Evolutionary conservation across 306 rosid genomes (phyloP).

Genomic region (Hippophae tibetana): DNA sequence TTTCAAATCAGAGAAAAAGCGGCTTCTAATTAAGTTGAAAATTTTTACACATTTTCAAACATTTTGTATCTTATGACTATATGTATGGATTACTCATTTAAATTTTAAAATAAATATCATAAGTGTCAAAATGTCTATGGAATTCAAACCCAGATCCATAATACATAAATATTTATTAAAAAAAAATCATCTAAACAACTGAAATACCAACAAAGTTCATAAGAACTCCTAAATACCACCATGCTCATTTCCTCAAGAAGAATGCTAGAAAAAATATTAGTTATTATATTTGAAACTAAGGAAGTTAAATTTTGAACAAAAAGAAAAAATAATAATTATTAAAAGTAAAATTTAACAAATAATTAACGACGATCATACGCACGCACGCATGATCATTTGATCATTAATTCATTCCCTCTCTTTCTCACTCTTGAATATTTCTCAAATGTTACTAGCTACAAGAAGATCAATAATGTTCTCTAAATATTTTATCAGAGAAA

Average conservation of each 20-base stretch:
- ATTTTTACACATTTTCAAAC: constrained; percentile 14
- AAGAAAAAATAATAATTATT: neutral
- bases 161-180: no score
- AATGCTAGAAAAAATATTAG: neutral
- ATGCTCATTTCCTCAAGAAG: neutral
- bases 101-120: no score
- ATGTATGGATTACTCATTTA: neutral
- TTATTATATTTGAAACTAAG: neutral
- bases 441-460: constrained; percentile 9
- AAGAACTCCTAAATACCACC: neutral
- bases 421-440: constrained; percentile 20
- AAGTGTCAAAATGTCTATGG: neutral
- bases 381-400: neutral
- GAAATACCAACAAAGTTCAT: no score
- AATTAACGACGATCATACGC: neutral
- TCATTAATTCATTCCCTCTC: constrained; percentile 20
- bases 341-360: no score
- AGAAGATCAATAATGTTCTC: constrained; percentile 11
- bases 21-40: constrained; percentile 37
- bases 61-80: neutral
- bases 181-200: no score
- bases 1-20: constrained; percentile 40
- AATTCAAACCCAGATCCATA: neutral
- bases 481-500: constrained; percentile 7
- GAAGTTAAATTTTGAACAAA: constrained; percentile 18